These are phyloP conservation scores for Blastomyces parvus DNA, from an alignment of 2,329 filamentous ascomycete species.

Conservation along the genomic window DNA sequence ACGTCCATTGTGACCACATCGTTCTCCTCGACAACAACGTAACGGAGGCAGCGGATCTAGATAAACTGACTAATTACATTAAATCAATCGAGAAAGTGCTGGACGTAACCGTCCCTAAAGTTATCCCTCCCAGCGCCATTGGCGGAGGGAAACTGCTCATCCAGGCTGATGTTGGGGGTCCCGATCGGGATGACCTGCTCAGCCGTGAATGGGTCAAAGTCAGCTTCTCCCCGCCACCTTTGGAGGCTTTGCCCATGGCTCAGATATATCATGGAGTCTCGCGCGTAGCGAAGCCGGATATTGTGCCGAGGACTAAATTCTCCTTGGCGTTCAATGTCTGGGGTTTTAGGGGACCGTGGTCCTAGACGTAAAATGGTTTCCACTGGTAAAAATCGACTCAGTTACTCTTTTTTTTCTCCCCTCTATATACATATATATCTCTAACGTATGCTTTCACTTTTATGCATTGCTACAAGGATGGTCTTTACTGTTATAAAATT, in stretches of 20 bases:
- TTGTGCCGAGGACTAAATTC: slow-evolving; percentile 6
- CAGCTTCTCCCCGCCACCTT: slow-evolving; percentile 1
- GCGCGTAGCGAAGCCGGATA: slow-evolving; percentile 1
- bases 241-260: slow-evolving; percentile 6
- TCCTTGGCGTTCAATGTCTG: slow-evolving; percentile 7
- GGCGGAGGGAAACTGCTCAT: slow-evolving; percentile 8
- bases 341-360: slow-evolving; percentile 3
- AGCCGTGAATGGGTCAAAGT: slow-evolving; percentile 6
- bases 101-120: slow-evolving; percentile 5
- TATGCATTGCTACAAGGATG: not conserved
- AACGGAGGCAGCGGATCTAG: not conserved
- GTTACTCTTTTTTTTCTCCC: not conserved
- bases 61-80: slow-evolving; percentile 4
- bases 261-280: slow-evolving; percentile 6
- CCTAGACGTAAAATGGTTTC: not conserved
- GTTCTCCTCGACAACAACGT: slow-evolving; percentile 7
- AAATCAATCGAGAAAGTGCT: slow-evolving; percentile 5
- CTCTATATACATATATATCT: too few species aligned
- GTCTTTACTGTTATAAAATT: not conserved
- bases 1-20: slow-evolving; percentile 9
- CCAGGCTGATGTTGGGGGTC: slow-evolving; percentile 7
- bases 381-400: not conserved
- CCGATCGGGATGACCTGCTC: slow-evolving; percentile 3
- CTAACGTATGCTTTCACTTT: not conserved
- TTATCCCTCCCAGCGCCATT: not conserved